Evolutionary conservation across 139 green algal species (phyloP), one percentile per base, ranked within the genome.

Genomic region (Chlorella sp.): DNA sequence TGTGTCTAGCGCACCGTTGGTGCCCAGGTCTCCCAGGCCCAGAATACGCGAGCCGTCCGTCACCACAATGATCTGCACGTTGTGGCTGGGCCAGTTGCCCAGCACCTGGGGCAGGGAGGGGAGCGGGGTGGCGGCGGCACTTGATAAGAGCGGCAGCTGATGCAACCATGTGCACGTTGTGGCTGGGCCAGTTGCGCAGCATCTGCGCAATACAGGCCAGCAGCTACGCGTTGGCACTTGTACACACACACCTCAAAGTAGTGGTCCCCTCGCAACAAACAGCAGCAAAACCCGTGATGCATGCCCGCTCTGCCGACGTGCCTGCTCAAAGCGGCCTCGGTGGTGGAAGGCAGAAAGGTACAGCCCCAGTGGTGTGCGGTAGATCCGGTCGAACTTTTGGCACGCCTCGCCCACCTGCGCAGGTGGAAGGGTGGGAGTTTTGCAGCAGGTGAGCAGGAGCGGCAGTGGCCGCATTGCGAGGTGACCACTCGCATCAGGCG

Each of bases 321-420:
- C 70, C 65, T 78, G 41, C 70, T 75, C 23, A 51, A 95, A 89
- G 71, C 81, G 74, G 15, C 89, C 91, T 21, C 74, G 67, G 70
- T 94, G 81, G 51, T 80, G 60, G 68, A 93, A 89, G n/a, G 88
- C 81, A 41, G 80, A 81, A 28, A 96, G 84, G 86, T 92, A 95
- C 70, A 96, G 86, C 36, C 93, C 93, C 63, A 87, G 65, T 0
- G 89, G 64, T 4, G 55, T 28, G 30, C 78, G 78, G 71, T 79
- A 88, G 78, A 97, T 91, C 55, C 76, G 62, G 86, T 92, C 85
- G 81, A 95, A 98, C 41, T 90, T 87, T 74, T 92, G 78, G 91
- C 96, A 98, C 1, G 94, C 96, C 86, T 98, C 93, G 16, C 96
- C 96, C 13, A 98, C 73, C 73, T 80, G 44, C 28, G 0, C n/a